Evolutionary conservation across 1,284 basidiomycete species (phyloP), one percentile per base, ranked within the genome.

Genomic region (Bondarzewia mesenterica): DNA sequence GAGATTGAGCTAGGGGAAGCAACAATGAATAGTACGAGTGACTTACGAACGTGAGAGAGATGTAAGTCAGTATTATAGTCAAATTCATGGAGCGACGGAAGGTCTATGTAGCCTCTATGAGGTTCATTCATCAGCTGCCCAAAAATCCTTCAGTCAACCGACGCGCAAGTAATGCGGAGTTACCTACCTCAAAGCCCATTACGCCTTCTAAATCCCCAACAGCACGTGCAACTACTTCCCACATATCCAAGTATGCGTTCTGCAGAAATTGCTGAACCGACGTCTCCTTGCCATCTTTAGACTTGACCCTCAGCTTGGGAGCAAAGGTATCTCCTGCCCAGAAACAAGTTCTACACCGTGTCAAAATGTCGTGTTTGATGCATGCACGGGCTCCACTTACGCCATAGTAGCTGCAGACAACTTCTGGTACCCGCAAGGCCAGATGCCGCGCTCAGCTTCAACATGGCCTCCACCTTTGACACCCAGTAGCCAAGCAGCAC

Each of bases 31-130:
- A 44, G 20, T 18, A 47, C 36, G 29, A 38, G 23, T 4, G 15
- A 77, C 84, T 68, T 58, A 89, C 86, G 90, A 60, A 86, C 82
- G 62, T 85, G 74, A 14, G 85, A 82, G 23, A 97, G 76, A 59
- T 97, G 93, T 5, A 99, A 77, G 60, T 98, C 93, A 8, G 93
- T 96, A 54, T 91, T 93, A 66, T 96, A 93, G 64, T 97, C 85
- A 69, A 91, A 98, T 26, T 72, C 71, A 58, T 97, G 83, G 46
- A 97, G 76, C 2, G 90, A 91, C 37, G 80, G 73, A 3, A 95
- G 70, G 49, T 87, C 80, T 52, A 96, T 82, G 60, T 93, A 96
- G 21, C 95, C 96, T 59, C 86, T 76, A 67, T 99, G 94, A 1
- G 95, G 95, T 65, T 99, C 95, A 59, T 99, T 99, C 78, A 97